A percentile compares a stretch with the other conserved stretches of the same genome.
phyloP scores from a whole-genome alignment of 208 protist genomes.

The Porcisia hertigi region DNA sequence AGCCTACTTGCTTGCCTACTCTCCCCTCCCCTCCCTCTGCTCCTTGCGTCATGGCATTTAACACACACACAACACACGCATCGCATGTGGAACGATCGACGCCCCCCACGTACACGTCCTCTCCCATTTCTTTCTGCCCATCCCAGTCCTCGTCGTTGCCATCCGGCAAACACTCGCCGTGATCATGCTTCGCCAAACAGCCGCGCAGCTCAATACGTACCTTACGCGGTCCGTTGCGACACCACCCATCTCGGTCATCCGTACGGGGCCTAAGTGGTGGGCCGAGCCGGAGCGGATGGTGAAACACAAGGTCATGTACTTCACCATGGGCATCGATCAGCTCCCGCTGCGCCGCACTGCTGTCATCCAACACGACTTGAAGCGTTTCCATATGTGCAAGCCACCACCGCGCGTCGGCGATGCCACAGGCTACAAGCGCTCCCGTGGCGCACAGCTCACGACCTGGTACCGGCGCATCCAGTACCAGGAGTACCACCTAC shows the following conservation, averaged over 20 bases:
- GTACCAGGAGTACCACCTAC: conserved; percentile 91
- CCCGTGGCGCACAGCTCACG: conserved; percentile 68
- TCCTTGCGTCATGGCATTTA: neutral
- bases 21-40: neutral
- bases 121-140: neutral
- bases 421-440: conserved; percentile 85
- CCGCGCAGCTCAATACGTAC: conserved; percentile 68
- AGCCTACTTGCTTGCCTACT: neutral
- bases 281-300: conserved; percentile 87
- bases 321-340: conserved; percentile 88
- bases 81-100: neutral
- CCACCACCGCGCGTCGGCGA: conserved; percentile 67
- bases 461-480: conserved; percentile 91
- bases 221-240: conserved; percentile 74
- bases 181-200: conserved; percentile 48
- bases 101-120: neutral
- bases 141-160: neutral
- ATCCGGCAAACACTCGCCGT: neutral
- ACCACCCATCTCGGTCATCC: conserved; percentile 81
- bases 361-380: conserved; percentile 80
- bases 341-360: conserved; percentile 85
- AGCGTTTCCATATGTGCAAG: conserved; percentile 85
- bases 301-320: conserved; percentile 89
- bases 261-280: conserved; percentile 84
- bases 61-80: neutral